phyloP scores from a whole-genome alignment of 192 early-diverging fungal genomes.

The Gryganskiella cystojenkinii region DNA sequence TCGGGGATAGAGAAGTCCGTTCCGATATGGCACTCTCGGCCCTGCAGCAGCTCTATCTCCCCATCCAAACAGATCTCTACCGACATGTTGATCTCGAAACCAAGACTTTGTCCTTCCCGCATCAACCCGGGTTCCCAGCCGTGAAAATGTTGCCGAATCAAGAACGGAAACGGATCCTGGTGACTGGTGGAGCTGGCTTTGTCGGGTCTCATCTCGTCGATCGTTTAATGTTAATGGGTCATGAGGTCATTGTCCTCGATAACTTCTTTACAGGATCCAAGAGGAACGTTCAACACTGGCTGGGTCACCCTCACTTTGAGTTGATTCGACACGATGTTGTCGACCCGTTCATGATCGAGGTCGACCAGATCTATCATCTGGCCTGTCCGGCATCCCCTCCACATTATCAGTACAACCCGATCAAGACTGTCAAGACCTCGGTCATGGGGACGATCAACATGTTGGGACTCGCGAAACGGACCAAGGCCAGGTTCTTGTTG shows the following conservation, averaged over 20 bases:
- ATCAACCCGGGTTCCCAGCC: slow-evolving; percentile 60
- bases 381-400: slow-evolving; percentile 90
- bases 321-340: slow-evolving; percentile 86
- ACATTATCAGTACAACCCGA: slow-evolving; percentile 89
- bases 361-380: slow-evolving; percentile 88
- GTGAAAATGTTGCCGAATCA: slow-evolving; percentile 63
- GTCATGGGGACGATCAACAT: slow-evolving; percentile 91
- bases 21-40: slow-evolving; percentile 32
- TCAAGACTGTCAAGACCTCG: slow-evolving; percentile 87
- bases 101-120: slow-evolving; percentile 59
- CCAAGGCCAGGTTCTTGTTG: slow-evolving; percentile 81
- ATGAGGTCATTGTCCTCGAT: slow-evolving; percentile 82
- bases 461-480: slow-evolving; percentile 84
- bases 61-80: slow-evolving; percentile 19
- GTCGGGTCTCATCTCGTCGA: slow-evolving; percentile 88
- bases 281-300: slow-evolving; percentile 84
- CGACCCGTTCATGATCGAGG: slow-evolving; percentile 85
- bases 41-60: slow-evolving; percentile 45
- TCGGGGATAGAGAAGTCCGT: slow-evolving; percentile 42
- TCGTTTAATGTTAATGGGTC: slow-evolving; percentile 83
- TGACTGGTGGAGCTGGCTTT: slow-evolving; percentile 91
- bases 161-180: slow-evolving; percentile 77
- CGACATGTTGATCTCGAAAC: slow-evolving; percentile 24
- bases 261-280: slow-evolving; percentile 87
- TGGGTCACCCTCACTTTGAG: slow-evolving; percentile 86